These are phyloP conservation scores for Leccinellum rugosiceps DNA, from an alignment of 768 basidiomycete genomes.

Conservation along the genomic window DNA sequence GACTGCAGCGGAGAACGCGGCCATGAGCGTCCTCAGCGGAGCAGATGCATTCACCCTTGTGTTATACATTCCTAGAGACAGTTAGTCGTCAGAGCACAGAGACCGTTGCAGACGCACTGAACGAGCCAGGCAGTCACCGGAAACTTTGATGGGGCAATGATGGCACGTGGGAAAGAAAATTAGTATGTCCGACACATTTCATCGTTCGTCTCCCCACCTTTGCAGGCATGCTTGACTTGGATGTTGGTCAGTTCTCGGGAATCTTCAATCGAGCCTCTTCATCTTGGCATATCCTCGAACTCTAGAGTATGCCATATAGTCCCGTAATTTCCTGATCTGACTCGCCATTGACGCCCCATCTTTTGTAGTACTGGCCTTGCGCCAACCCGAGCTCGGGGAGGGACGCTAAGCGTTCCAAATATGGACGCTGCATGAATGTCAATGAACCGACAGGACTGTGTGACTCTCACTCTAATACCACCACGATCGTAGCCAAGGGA, in stretches of 20 bases:
- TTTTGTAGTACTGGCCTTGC: background rate
- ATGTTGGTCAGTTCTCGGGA: background rate
- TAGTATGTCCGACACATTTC: too few relatives aligned
- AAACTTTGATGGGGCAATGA: too few relatives aligned
- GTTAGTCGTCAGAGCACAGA: background rate
- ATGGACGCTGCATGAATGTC: too few relatives aligned
- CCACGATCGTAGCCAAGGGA: background rate
- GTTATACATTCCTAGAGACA: background rate
- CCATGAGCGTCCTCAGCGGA: slow-evolving; percentile 17
- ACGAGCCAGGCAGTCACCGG: background rate
- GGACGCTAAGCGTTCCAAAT: slow-evolving; percentile 1
- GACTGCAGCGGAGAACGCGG: slow-evolving; percentile 59
- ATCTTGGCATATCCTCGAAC: too few relatives aligned
- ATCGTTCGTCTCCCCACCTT: too few relatives aligned
- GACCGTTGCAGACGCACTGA: background rate
- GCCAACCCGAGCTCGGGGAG: too few relatives aligned
- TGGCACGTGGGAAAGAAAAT: too few relatives aligned
- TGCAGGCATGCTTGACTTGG: too few relatives aligned
- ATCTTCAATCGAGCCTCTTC: too few relatives aligned
- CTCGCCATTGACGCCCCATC: too few relatives aligned
- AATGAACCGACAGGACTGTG: too few relatives aligned
- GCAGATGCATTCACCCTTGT: background rate
- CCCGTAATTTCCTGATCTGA: background rate
- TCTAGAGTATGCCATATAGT: too few relatives aligned
- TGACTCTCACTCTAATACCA: background rate